Percentiles rank a stretch among this genome's conserved stretches.
Conservation (phyloP, 352 stramenopile genomes). For the Plasmopara halstedii region DNA sequence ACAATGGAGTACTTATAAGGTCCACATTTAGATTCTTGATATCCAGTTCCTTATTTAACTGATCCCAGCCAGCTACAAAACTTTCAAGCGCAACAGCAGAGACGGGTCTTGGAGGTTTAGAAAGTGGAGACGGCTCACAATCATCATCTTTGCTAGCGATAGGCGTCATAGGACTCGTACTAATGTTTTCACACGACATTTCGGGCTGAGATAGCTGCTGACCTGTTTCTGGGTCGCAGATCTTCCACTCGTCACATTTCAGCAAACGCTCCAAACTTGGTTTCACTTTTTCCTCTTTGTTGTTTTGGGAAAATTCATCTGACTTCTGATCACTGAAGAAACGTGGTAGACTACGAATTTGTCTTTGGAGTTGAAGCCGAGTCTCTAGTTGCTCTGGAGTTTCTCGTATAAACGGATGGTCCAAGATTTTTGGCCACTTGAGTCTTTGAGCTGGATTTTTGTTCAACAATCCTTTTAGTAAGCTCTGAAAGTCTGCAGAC, state of each 20-base stretch:
- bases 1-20: conserved; percentile 15
- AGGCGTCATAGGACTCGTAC: neutral
- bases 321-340: conserved; percentile 53
- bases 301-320: conserved; percentile 4
- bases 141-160: conserved; percentile 8
- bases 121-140: neutral
- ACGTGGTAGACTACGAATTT: conserved; percentile 49
- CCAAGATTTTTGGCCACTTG: conserved; percentile 85
- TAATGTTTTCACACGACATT: neutral
- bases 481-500: conserved; percentile 75
- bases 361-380: conserved; percentile 42
- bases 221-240: conserved; percentile 75
- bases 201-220: conserved; percentile 22
- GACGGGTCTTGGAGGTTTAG: neutral
- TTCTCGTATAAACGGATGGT: conserved; percentile 87
- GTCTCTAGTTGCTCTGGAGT: conserved; percentile 53
- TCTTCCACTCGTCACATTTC: conserved; percentile 76
- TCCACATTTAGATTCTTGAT: conserved; percentile 11
- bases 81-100: conserved; percentile 12
- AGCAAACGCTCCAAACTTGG: conserved; percentile 64
- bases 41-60: conserved; percentile 20
- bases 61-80: conserved; percentile 22
- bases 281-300: conserved; percentile 29
- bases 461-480: conserved; percentile 84
- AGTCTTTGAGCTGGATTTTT: conserved; percentile 85